These are phyloP conservation scores for Letharia columbiana DNA, from an alignment of 495 filamentous ascomycete genomes.

Conservation along the genomic window DNA sequence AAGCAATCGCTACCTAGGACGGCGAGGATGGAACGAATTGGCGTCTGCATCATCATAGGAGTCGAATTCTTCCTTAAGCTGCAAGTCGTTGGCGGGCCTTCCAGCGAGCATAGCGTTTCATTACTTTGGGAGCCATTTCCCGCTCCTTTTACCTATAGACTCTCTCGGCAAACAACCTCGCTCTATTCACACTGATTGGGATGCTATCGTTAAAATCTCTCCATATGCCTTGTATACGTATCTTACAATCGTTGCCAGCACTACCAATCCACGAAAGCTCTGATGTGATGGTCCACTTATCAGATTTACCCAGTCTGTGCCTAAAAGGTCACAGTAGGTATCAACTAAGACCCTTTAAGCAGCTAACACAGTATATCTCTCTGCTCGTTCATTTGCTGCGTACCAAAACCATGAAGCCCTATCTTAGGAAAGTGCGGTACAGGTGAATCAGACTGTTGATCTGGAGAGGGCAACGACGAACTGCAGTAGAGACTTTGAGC, in stretches of 20 bases:
- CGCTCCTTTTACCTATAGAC: background rate
- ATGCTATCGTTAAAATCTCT: background rate
- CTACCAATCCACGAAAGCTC: background rate
- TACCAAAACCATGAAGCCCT: background rate
- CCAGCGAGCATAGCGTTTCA: background rate
- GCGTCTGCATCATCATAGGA: slow-evolving; percentile 8
- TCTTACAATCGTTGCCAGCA: background rate
- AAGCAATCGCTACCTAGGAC: slow-evolving; percentile 31
- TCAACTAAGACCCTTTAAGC: background rate
- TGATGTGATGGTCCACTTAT: background rate
- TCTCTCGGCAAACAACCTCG: background rate
- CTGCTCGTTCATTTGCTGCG: background rate
- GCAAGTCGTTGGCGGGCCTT: background rate
- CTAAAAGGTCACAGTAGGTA: background rate
- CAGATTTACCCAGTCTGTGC: background rate
- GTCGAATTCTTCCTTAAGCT: background rate
- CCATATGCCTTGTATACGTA: background rate
- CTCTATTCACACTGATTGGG: background rate
- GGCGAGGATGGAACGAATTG: slow-evolving; percentile 37
- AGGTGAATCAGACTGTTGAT: background rate
- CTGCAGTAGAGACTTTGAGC: background rate
- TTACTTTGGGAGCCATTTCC: background rate
- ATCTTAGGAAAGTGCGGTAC: background rate
- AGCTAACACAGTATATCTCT: background rate
- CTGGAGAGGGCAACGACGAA: background rate